These are phyloP conservation scores for Babesia bovis DNA, from an alignment of 169 alveolate genomes.

Conservation along the genomic window DNA sequence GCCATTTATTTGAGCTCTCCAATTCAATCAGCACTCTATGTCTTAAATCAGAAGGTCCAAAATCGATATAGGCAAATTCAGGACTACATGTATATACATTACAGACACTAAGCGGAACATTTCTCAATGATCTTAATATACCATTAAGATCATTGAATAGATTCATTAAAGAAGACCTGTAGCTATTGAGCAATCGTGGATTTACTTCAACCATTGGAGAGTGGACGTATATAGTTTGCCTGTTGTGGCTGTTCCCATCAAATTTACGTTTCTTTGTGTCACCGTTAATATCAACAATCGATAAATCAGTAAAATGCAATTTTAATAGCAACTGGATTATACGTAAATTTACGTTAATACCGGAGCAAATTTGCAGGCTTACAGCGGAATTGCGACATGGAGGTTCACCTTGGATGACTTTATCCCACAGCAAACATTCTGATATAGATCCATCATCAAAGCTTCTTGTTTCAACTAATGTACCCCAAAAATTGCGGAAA, in stretches of 20 bases:
- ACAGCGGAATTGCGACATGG: background rate
- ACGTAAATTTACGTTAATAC: slow-evolving; percentile 5
- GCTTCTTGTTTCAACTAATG: slow-evolving; percentile 38
- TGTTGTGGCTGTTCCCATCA: background rate
- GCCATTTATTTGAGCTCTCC: slow-evolving; percentile 44
- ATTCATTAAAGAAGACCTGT: slow-evolving; percentile 32
- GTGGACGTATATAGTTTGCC: background rate
- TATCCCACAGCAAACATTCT: slow-evolving; percentile 46
- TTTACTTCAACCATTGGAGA: slow-evolving; percentile 9
- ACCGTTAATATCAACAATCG: background rate
- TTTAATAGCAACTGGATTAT: background rate
- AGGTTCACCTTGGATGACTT: background rate
- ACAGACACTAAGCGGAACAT: slow-evolving; percentile 45
- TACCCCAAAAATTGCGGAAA: slow-evolving; percentile 36
- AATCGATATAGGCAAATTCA: slow-evolving; percentile 30
- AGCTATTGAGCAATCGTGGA: slow-evolving; percentile 14
- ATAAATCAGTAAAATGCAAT: background rate
- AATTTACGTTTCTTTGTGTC: background rate
- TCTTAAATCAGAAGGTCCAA: background rate
- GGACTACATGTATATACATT: slow-evolving; percentile 20
- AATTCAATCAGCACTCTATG: slow-evolving; percentile 17
- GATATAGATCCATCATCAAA: slow-evolving; percentile 35
- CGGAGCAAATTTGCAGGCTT: slow-evolving; percentile 1
- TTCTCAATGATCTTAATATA: slow-evolving; percentile 27
- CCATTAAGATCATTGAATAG: slow-evolving; percentile 47